Evolutionary conservation across 148 eudicot genomes (phyloP).

Genomic region (Spergularia marina): DNA sequence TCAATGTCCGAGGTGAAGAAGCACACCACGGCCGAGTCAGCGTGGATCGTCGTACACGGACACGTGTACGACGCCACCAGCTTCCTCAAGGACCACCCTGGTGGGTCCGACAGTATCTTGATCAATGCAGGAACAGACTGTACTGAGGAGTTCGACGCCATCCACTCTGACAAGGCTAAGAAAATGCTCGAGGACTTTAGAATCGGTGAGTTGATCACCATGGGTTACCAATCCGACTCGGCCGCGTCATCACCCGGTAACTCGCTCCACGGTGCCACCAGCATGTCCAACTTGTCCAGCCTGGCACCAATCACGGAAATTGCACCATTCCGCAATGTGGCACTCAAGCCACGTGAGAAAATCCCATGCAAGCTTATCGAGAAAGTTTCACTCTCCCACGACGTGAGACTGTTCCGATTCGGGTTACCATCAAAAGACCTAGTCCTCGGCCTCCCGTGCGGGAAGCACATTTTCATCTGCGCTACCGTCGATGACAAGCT

Average conservation of each 20-base stretch:
- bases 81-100: conserved; percentile 88
- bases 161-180: conserved; percentile 87
- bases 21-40: conserved; percentile 71
- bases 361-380: conserved; percentile 67
- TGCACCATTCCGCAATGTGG: conserved; percentile 36
- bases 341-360: conserved; percentile 60
- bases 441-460: conserved; percentile 72
- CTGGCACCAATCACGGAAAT: conserved; percentile 60
- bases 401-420: conserved; percentile 62
- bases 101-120: conserved; percentile 82
- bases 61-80: conserved; percentile 68
- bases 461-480: conserved; percentile 80
- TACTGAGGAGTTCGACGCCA: conserved; percentile 89
- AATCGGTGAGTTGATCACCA: conserved; percentile 64
- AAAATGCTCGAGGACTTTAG: conserved; percentile 65
- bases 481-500: conserved; percentile 62
- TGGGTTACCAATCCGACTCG: conserved; percentile 51
- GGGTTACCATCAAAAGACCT: conserved; percentile 66
- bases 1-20: conserved; percentile 72
- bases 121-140: conserved; percentile 92
- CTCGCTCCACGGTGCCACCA: conserved; percentile 58
- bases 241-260: conserved; percentile 55
- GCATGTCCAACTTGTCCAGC: conserved; percentile 12
- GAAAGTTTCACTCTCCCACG: conserved; percentile 66
- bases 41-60: conserved; percentile 88